Evolutionary conservation across 306 rosid genomes (phyloP).

Genomic region (Cicer bijugum): DNA sequence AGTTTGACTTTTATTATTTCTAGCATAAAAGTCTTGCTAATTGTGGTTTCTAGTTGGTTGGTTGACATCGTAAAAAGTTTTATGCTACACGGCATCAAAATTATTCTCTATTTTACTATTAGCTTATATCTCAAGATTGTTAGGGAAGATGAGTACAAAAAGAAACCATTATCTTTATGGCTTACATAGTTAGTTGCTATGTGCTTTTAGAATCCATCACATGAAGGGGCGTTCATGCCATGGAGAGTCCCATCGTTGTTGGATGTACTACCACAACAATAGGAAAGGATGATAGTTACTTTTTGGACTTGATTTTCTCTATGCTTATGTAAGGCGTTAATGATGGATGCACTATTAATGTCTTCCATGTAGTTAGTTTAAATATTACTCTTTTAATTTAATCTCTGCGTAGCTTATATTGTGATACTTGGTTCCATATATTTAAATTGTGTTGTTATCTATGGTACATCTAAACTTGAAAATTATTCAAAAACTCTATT

Average conservation of each 20-base stretch:
- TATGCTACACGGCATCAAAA: too few relatives aligned
- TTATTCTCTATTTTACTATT: too few relatives aligned
- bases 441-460: too few relatives aligned
- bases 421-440: too few relatives aligned
- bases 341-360: not conserved
- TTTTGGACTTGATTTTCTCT: not conserved
- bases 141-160: too few relatives aligned
- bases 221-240: slow-evolving; percentile 52
- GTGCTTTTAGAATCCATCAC: slow-evolving; percentile 36
- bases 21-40: too few relatives aligned
- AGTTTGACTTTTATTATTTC: not conserved
- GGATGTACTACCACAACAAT: slow-evolving; percentile 41
- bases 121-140: too few relatives aligned
- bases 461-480: too few relatives aligned
- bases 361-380: not conserved
- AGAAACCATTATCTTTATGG: too few relatives aligned
- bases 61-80: too few relatives aligned
- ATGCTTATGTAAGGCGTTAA: not conserved
- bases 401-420: not conserved
- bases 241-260: slow-evolving; percentile 51
- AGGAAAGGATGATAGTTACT: not conserved
- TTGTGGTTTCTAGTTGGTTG: too few relatives aligned
- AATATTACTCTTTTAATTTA: not conserved
- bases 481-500: too few relatives aligned
- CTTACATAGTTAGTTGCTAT: not conserved